These are phyloP conservation scores for Pythium insidiosum DNA, from an alignment of 352 stramenopile genomes.

Conservation along the genomic window DNA sequence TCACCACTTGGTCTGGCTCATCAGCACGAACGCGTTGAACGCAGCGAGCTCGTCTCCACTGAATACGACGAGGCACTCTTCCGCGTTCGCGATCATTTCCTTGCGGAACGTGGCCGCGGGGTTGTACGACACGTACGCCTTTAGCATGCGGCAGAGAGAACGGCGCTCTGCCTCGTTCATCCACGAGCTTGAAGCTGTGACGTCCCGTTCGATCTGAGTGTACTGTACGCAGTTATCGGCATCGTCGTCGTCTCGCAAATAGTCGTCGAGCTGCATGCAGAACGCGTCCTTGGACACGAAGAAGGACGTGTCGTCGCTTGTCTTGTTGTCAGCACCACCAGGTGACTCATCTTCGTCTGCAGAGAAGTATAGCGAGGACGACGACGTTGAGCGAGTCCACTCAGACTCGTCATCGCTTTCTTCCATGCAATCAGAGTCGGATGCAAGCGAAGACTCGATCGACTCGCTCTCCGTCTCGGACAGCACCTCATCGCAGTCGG, in stretches of 20 bases:
- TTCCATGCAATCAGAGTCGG: too few relatives aligned
- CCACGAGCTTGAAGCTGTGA: constrained; percentile 24
- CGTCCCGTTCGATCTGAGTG: constrained; percentile 17
- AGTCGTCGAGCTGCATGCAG: constrained; percentile 8
- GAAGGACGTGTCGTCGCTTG: background rate
- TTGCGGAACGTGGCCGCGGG: constrained; percentile 12
- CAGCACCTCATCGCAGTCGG: constrained; percentile 9
- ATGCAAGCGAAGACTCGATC: too few relatives aligned
- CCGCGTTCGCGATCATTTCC: constrained; percentile 21
- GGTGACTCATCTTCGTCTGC: too few relatives aligned
- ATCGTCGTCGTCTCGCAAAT: constrained; percentile 18
- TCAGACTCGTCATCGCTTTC: constrained; percentile 15
- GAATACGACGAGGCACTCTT: constrained; percentile 26
- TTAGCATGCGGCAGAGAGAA: constrained; percentile 18
- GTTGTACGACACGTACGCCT: constrained; percentile 20
- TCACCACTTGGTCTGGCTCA: constrained; percentile 17
- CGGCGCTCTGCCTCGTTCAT: constrained; percentile 25
- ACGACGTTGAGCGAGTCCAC: constrained; percentile 14
- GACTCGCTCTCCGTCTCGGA: constrained; percentile 23
- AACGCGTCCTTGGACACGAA: constrained; percentile 6
- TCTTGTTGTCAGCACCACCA: too few relatives aligned
- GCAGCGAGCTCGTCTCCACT: constrained; percentile 21
- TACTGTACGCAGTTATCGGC: too few relatives aligned
- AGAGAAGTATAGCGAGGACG: constrained; percentile 20
- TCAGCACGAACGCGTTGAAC: constrained; percentile 21